Base-by-base conservation (phyloP, 2,329 filamentous ascomycete species). In the Neospermospora avenae region DNA sequence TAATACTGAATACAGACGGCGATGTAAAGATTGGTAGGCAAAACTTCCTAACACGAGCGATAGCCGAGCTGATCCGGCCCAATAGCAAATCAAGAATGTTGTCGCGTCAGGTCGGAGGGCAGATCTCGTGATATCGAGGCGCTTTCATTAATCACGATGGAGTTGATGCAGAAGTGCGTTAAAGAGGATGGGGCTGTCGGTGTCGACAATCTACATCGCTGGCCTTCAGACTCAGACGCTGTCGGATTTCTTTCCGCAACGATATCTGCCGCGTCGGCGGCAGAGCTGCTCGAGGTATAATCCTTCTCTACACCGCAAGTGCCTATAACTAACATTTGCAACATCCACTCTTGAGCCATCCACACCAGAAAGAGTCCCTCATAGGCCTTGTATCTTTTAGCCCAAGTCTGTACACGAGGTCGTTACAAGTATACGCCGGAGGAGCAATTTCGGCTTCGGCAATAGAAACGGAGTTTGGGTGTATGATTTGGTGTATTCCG, bases 141-240 rank as follows among this genome's bases (percentile, higher is more conserved):
- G 20, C 61, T 60, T 18, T 54, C 37, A 13, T 57, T 18, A 13
- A 60, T 63, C 39, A 65, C 42, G 31, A 63, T 64, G 49, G 48
- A 63, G 49, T 60, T 67, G 54, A 64, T 63, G 62, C 28, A 31
- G 28, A 55, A 73, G 63, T 73, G 74, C 63, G 54, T 63, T 34
- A 74, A 74, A 65, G 68, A 72, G 28, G 67, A 74, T 59, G 64
- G 70, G 39, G 66, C 63, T 58, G 62, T 73, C 57, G 66, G 73
- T 39, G 64, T 76, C 18, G 67, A 74, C 58, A 58, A 75, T 62
- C 31, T 72, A 41, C 46, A 69, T 58, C 67, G 70, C 57, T 76
- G 68, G 73, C 67, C 59, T 46, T 59, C 57, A 42, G 61, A 67
- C 46, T 71, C 68, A 25, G 59, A 69, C 58, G 63, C 71, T 39